These are phyloP conservation scores for Rhinocladiella similis DNA, from an alignment of 2,329 filamentous ascomycete genomes.

Conservation along the genomic window DNA sequence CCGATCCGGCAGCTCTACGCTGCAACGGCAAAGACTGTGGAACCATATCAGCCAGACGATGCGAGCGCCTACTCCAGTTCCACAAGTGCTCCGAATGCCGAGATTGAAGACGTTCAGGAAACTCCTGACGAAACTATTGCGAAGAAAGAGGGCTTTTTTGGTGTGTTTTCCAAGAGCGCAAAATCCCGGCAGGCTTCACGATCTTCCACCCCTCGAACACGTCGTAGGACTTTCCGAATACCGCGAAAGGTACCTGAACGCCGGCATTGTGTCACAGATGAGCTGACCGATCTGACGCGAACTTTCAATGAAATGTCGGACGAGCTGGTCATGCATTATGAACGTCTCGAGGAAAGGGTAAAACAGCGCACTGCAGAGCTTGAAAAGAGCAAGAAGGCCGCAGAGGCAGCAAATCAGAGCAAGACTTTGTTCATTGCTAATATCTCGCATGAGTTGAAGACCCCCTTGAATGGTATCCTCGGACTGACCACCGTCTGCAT, in stretches of 20 bases:
- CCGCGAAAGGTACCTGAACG: constrained; percentile 77
- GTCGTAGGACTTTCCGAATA: constrained; percentile 66
- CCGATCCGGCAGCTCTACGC: constrained; percentile 75
- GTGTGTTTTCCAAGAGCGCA: constrained; percentile 17
- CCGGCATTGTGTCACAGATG: constrained; percentile 76
- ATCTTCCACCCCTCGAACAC: constrained; percentile 22
- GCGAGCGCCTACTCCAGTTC: constrained; percentile 43
- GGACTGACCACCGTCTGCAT: constrained; percentile 93
- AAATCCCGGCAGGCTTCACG: constrained; percentile 14
- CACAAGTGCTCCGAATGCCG: constrained; percentile 33
- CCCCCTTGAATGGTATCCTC: constrained; percentile 90
- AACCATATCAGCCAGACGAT: constrained; percentile 47
- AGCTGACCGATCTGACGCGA: constrained; percentile 75
- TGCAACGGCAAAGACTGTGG: constrained; percentile 72
- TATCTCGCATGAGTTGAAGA: constrained; percentile 84
- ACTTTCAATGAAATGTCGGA: constrained; percentile 96
- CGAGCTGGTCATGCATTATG: constrained; percentile 83
- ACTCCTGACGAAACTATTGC: constrained; percentile 41
- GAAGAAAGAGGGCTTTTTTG: constrained; percentile 34
- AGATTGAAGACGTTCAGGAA: constrained; percentile 52
- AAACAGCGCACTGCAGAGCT: constrained; percentile 78
- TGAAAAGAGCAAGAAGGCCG: constrained; percentile 85
- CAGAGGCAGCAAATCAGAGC: constrained; percentile 92
- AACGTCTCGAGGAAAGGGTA: constrained; percentile 79
- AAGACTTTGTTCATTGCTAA: constrained; percentile 98